Evolutionary conservation across 2,329 filamentous ascomycete species (phyloP).

Genomic region (Sporothrix globosa): DNA sequence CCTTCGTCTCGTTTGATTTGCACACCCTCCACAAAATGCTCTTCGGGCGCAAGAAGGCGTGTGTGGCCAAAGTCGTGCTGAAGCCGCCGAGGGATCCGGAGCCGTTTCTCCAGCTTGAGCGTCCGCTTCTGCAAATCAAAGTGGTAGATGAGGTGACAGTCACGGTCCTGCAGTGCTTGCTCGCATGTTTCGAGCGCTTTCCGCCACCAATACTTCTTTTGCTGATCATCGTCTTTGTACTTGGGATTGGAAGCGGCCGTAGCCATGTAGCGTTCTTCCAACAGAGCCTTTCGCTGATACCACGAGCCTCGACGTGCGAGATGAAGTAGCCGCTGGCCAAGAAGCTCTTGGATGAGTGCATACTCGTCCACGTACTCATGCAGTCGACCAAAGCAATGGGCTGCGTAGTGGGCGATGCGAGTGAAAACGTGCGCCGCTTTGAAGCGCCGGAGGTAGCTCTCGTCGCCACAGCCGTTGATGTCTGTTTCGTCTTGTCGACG

Average conservation of each 20-base stretch:
- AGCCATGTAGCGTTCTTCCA: conserved; percentile 96
- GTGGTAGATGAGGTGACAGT: conserved; percentile 91
- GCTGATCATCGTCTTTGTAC: conserved; percentile 50
- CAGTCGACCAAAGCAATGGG: conserved; percentile 75
- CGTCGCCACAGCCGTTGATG: conserved; percentile 82
- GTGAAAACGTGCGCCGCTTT: conserved; percentile 94
- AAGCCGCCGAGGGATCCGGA: conserved; percentile 79
- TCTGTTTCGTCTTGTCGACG: conserved; percentile 76
- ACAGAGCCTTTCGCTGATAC: conserved; percentile 92
- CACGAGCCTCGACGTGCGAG: conserved; percentile 81
- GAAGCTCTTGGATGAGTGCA: conserved; percentile 70
- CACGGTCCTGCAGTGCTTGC: conserved; percentile 78
- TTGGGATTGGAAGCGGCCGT: conserved; percentile 52
- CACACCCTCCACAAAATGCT: conserved; percentile 75
- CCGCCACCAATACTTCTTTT: conserved; percentile 82
- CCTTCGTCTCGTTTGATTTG: conserved; percentile 66
- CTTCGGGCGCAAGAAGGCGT: conserved; percentile 71
- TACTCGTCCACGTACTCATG: conserved; percentile 82
- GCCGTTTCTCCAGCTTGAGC: conserved; percentile 82
- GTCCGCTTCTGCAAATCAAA: conserved; percentile 93
- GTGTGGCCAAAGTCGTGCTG: conserved; percentile 95
- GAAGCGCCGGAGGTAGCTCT: conserved; percentile 84
- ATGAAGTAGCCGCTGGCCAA: conserved; percentile 83
- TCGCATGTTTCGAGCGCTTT: conserved; percentile 81
- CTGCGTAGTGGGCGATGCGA: conserved; percentile 85